Evolutionary conservation across 2,329 filamentous ascomycete species (phyloP).

Genomic region (Didymosphaeria variabile): DNA sequence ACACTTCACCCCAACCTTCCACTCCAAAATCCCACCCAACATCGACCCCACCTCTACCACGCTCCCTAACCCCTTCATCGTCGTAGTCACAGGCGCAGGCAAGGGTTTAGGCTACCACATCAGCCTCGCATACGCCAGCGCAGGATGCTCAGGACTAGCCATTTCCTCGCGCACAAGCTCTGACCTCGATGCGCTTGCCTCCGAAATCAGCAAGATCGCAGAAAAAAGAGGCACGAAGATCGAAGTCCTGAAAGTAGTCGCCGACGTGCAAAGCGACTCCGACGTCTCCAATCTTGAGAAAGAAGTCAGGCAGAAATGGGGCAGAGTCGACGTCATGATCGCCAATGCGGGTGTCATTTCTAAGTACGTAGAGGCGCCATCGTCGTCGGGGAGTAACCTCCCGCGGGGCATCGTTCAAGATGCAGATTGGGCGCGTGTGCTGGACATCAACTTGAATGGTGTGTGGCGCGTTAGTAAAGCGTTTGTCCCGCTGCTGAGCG

Average conservation of each 20-base stretch:
- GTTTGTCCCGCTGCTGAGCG: slow-evolving; percentile 27
- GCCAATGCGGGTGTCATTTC: slow-evolving; percentile 35
- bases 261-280: slow-evolving; percentile 22
- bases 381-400: slow-evolving; percentile 15
- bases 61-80: slow-evolving; percentile 32
- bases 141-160: slow-evolving; percentile 62
- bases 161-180: slow-evolving; percentile 47
- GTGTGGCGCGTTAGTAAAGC: slow-evolving; percentile 29
- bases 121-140: slow-evolving; percentile 62
- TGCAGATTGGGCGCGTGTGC: slow-evolving; percentile 29
- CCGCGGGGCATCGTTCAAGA: slow-evolving; percentile 30
- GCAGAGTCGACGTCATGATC: slow-evolving; percentile 28
- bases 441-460: slow-evolving; percentile 33
- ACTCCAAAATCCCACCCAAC: slow-evolving; percentile 61
- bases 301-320: slow-evolving; percentile 21
- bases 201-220: slow-evolving; percentile 18
- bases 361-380: slow-evolving; percentile 18
- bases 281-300: slow-evolving; percentile 19
- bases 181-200: slow-evolving; percentile 25
- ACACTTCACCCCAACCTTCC: slow-evolving; percentile 32
- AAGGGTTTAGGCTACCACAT: slow-evolving; percentile 63
- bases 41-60: slow-evolving; percentile 54
- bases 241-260: slow-evolving; percentile 33
- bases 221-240: slow-evolving; percentile 27
- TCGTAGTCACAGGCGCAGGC: slow-evolving; percentile 65